Percentiles rank a stretch among this genome's conserved stretches.
phyloP scores from a whole-genome alignment of 306 rosid genomes.

The Hylodesmum podocarpum region DNA sequence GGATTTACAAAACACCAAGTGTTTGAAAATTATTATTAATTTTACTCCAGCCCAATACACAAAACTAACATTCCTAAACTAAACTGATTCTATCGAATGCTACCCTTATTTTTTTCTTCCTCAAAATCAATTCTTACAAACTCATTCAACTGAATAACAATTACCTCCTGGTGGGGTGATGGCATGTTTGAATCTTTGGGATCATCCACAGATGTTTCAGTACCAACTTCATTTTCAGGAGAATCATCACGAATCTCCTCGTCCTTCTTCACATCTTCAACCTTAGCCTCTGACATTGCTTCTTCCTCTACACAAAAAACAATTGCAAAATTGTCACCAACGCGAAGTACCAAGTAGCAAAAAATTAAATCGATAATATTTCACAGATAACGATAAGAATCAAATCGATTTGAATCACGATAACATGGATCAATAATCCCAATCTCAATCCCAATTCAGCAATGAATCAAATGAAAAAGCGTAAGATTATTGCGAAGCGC shows the following conservation, averaged over 20 bases:
- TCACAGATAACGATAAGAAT: background rate
- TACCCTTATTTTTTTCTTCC: background rate
- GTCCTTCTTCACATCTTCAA: conserved; percentile 56
- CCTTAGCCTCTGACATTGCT: conserved; percentile 56
- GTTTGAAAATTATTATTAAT: no score
- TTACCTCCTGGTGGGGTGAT: conserved; percentile 72
- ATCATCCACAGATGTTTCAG: conserved; percentile 47
- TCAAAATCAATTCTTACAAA: background rate
- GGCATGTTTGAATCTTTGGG: conserved; percentile 58
- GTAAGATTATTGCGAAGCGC: background rate
- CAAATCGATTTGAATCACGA: background rate
- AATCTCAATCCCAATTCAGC: background rate
- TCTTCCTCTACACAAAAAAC: conserved; percentile 13
- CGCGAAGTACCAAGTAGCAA: background rate
- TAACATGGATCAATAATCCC: conserved; percentile 24
- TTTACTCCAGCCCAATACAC: background rate
- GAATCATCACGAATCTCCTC: conserved; percentile 45
- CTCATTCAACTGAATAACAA: background rate
- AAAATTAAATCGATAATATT: background rate
- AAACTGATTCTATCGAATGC: background rate
- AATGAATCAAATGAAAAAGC: background rate
- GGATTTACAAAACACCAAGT: no score
- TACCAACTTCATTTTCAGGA: conserved; percentile 41
- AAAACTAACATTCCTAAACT: background rate
- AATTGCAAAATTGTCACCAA: conserved; percentile 14